Percentiles rank a stretch among this genome's conserved stretches.
phyloP scores from a whole-genome alignment of 2,329 filamentous ascomycete genomes.

The Penicillium psychrosexuale region DNA sequence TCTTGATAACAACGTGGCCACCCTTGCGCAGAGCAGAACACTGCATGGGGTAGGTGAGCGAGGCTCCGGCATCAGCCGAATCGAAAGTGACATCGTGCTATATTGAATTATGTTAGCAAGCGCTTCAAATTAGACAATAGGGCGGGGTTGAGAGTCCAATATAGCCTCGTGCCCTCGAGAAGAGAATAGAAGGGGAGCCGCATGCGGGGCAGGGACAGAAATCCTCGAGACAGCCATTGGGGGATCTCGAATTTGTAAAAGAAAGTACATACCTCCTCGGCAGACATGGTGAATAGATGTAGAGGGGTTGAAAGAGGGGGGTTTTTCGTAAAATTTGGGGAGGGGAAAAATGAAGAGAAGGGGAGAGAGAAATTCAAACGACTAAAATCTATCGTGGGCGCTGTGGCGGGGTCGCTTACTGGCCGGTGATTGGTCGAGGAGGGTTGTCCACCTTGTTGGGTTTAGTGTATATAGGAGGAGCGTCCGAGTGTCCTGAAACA shows the following conservation, averaged over 20 bases:
- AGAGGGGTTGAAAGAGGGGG: conserved; percentile 20
- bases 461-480: conserved; percentile 23
- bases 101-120: conserved; percentile 9
- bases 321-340: conserved; percentile 24
- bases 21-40: conserved; percentile 99
- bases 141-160: not conserved
- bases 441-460: conserved; percentile 15
- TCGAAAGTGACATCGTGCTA: conserved; percentile 81
- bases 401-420: conserved; percentile 7
- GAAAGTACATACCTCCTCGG: conserved; percentile 59
- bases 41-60: conserved; percentile 93
- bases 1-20: conserved; percentile 97
- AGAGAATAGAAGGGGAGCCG: conserved; percentile 22
- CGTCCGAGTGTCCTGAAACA: conserved; percentile 10
- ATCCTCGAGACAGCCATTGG: conserved; percentile 15
- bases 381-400: conserved; percentile 11
- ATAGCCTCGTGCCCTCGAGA: conserved; percentile 15
- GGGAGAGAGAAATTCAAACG: conserved; percentile 22
- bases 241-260: not conserved
- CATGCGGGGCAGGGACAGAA: conserved; percentile 30
- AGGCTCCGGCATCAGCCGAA: conserved; percentile 92
- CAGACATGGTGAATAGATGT: conserved; percentile 54
- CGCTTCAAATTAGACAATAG: conserved; percentile 13
- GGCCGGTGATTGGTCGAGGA: conserved; percentile 21
- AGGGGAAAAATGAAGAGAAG: conserved; percentile 27